phyloP scores from a whole-genome alignment of 306 rosid species.

The Fagus sylvatica region DNA sequence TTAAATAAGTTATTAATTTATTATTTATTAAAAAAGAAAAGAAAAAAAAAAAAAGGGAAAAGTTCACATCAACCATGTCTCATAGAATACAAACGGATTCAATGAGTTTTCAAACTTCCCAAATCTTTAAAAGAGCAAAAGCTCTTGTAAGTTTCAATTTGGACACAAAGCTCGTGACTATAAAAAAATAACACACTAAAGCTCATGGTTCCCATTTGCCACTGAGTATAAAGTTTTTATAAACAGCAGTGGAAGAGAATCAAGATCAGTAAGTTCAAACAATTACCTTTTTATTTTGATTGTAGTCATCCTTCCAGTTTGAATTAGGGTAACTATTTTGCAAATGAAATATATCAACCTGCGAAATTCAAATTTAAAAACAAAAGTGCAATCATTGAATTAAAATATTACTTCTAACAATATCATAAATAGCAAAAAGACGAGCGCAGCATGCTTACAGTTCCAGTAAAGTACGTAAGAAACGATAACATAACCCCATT shows the following conservation, averaged over 20 bases:
- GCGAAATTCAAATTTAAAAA: conserved; percentile 16
- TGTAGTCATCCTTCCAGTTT: conserved; percentile 73
- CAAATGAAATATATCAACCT: conserved; percentile 92
- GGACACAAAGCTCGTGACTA: neutral
- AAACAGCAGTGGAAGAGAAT: conserved; percentile 10
- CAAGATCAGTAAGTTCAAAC: conserved; percentile 10
- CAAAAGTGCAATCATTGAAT: neutral
- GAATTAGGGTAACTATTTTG: conserved; percentile 58
- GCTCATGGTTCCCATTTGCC: neutral
- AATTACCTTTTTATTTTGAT: conserved; percentile 74
- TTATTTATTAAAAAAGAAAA: neutral
- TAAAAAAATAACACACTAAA: neutral
- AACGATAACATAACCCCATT: conserved; percentile 93
- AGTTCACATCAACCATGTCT: neutral
- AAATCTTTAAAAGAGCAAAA: neutral
- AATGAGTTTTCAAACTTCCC: neutral
- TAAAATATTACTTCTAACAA: conserved; percentile 20
- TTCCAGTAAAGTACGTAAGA: conserved; percentile 90
- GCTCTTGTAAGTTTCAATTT: neutral
- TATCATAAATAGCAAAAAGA: conserved; percentile 1
- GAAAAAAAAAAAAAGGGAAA: neutral
- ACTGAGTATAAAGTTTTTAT: neutral
- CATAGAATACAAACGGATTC: neutral
- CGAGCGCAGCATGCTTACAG: conserved; percentile 56
- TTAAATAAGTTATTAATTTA: too few species aligned